These are phyloP conservation scores for Gastrolobium bilobum DNA, from an alignment of 306 rosid genomes.

Conservation along the genomic window DNA sequence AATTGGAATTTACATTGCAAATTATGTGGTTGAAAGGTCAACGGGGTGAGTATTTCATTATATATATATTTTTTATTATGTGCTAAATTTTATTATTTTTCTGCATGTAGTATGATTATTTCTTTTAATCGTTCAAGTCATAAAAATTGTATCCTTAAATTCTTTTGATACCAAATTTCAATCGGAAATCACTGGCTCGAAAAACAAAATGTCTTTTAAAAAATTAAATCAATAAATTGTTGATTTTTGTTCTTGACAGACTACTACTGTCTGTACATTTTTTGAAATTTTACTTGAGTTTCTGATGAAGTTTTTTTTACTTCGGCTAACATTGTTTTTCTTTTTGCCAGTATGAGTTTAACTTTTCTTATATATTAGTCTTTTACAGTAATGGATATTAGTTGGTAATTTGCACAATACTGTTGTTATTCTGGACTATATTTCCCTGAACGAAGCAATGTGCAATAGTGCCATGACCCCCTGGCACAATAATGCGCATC, in stretches of 20 bases:
- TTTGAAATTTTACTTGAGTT: not conserved
- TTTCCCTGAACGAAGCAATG: constrained; percentile 20
- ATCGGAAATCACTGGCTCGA: constrained; percentile 12
- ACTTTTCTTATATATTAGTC: not conserved
- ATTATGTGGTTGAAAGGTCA: constrained; percentile 95
- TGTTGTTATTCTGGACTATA: constrained; percentile 21
- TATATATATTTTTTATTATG: constrained; percentile 26
- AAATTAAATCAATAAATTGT: not conserved
- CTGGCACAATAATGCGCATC: constrained; percentile 23
- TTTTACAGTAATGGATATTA: constrained; percentile 18
- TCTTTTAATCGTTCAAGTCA: constrained; percentile 24
- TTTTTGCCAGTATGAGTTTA: not conserved
- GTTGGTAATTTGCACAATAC: constrained; percentile 9
- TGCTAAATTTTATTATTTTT: constrained; percentile 33
- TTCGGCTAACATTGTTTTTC: not conserved
- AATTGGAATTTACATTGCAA: constrained; percentile 96
- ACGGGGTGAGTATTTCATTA: constrained; percentile 81
- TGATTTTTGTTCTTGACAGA: constrained; percentile 24
- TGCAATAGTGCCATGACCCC: constrained; percentile 23
- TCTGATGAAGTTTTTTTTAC: not conserved
- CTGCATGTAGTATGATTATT: constrained; percentile 24
- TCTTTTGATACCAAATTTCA: constrained; percentile 29
- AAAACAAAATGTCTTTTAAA: not conserved
- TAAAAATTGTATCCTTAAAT: constrained; percentile 1
- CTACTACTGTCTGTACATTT: constrained; percentile 17